These are phyloP conservation scores for Akanthomyces lecanii DNA, from an alignment of 2,329 filamentous ascomycete species.

Conservation along the genomic window DNA sequence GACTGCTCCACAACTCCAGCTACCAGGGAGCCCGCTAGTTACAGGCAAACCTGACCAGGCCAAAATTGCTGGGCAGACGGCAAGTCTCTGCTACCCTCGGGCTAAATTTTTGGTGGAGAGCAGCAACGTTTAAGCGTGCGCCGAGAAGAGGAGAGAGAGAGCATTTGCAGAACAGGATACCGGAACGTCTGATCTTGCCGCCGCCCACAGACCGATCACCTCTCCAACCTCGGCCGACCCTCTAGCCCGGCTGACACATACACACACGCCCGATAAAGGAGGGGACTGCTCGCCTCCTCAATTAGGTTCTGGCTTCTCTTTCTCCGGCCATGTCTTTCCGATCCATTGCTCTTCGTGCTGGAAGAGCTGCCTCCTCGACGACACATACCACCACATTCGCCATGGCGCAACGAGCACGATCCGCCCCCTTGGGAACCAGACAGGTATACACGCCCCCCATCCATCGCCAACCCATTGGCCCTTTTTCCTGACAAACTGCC, in stretches of 20 bases:
- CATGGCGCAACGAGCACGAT: constrained; percentile 81
- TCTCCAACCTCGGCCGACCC: constrained; percentile 10
- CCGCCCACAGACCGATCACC: neutral
- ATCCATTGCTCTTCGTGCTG: constrained; percentile 50
- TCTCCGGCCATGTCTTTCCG: constrained; percentile 51
- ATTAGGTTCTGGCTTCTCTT: constrained; percentile 11
- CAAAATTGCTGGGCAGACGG: constrained; percentile 4
- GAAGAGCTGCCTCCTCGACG: constrained; percentile 44
- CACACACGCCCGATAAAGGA: constrained; percentile 13
- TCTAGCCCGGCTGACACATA: constrained; percentile 10
- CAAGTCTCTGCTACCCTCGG: constrained; percentile 24
- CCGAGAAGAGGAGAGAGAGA: constrained; percentile 9
- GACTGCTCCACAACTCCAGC: neutral
- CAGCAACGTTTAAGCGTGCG: constrained; percentile 2
- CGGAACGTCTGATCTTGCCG: constrained; percentile 11
- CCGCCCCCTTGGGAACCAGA: constrained; percentile 50
- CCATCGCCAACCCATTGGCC: neutral
- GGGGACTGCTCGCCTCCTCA: constrained; percentile 3
- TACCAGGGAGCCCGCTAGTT: neutral
- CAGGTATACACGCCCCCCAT: constrained; percentile 23
- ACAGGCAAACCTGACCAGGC: neutral
- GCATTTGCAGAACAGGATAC: constrained; percentile 6
- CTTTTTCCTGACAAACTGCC: constrained; percentile 5
- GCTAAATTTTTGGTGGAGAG: constrained; percentile 24
- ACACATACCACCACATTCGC: constrained; percentile 38